These are phyloP conservation scores for Aspergillus pseudotamarii DNA, from an alignment of 2,329 filamentous ascomycete species.

Conservation along the genomic window DNA sequence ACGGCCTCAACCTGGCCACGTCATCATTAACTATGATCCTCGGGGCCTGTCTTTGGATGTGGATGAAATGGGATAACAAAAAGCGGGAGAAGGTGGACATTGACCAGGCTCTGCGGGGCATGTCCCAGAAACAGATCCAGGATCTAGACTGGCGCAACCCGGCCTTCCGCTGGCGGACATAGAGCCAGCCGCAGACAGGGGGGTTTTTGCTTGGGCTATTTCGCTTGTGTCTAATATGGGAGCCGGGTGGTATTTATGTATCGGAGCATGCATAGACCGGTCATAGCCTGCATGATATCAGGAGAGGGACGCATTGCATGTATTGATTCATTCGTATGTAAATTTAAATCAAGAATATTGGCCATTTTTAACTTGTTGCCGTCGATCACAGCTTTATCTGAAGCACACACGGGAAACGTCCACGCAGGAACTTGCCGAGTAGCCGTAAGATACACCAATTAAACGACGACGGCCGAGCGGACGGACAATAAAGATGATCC, in stretches of 20 bases:
- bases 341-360: too few species aligned
- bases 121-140: slow-evolving; percentile 58
- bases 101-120: slow-evolving; percentile 58
- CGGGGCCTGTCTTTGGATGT: slow-evolving; percentile 54
- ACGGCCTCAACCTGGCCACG: slow-evolving; percentile 69
- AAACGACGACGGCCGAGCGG: not conserved
- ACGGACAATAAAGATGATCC: not conserved
- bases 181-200: not conserved
- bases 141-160: slow-evolving; percentile 70
- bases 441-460: not conserved
- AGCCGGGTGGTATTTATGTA: not conserved
- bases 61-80: slow-evolving; percentile 67
- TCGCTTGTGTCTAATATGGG: not conserved
- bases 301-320: not conserved
- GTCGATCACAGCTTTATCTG: not conserved
- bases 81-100: slow-evolving; percentile 57
- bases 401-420: not conserved
- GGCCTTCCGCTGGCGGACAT: slow-evolving; percentile 28
- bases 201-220: not conserved
- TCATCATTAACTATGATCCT: slow-evolving; percentile 58
- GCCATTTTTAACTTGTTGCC: too few species aligned
- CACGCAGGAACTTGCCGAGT: not conserved
- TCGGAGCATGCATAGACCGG: not conserved
- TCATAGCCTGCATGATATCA: not conserved
- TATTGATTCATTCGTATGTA: not conserved